These are phyloP conservation scores for Dactylellina cionopaga DNA, from an alignment of 2,329 filamentous ascomycete species.

Conservation along the genomic window DNA sequence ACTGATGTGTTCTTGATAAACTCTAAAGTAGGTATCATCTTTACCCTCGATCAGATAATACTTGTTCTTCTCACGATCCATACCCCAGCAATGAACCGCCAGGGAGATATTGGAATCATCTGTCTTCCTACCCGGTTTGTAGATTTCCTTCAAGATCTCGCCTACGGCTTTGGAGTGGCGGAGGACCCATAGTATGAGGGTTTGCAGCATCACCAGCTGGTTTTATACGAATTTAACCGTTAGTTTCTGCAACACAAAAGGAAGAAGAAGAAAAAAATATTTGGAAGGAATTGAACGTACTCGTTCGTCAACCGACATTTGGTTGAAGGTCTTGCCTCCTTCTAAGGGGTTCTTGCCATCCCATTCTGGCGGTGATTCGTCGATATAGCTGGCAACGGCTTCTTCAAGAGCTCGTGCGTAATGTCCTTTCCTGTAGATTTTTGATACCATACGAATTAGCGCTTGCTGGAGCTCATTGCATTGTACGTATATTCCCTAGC, in stretches of 20 bases:
- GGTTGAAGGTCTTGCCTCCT: constrained; percentile 80
- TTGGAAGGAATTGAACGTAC: constrained; percentile 65
- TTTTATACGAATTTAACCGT: neutral
- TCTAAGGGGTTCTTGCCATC: constrained; percentile 82
- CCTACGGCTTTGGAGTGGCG: constrained; percentile 86
- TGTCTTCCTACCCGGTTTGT: constrained; percentile 85
- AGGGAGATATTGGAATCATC: constrained; percentile 83
- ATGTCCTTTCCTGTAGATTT: constrained; percentile 77
- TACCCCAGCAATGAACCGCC: constrained; percentile 89
- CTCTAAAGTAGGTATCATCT: constrained; percentile 90
- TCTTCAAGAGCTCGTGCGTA: constrained; percentile 94
- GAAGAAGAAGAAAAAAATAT: constrained; percentile 55
- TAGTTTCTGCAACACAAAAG: constrained; percentile 26
- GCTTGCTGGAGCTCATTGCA: neutral
- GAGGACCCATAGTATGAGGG: constrained; percentile 86
- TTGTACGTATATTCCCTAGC: no score
- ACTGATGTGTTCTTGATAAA: constrained; percentile 88
- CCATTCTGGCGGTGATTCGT: constrained; percentile 90
- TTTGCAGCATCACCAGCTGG: constrained; percentile 83
- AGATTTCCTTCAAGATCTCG: constrained; percentile 81
- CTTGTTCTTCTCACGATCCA: constrained; percentile 86
- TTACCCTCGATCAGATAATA: constrained; percentile 91
- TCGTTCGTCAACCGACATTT: constrained; percentile 81
- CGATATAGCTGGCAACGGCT: constrained; percentile 82
- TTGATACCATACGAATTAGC: constrained; percentile 21